Evolutionary conservation across 345 rosid species (phyloP).

Genomic region (Eutrema heterophyllum): DNA sequence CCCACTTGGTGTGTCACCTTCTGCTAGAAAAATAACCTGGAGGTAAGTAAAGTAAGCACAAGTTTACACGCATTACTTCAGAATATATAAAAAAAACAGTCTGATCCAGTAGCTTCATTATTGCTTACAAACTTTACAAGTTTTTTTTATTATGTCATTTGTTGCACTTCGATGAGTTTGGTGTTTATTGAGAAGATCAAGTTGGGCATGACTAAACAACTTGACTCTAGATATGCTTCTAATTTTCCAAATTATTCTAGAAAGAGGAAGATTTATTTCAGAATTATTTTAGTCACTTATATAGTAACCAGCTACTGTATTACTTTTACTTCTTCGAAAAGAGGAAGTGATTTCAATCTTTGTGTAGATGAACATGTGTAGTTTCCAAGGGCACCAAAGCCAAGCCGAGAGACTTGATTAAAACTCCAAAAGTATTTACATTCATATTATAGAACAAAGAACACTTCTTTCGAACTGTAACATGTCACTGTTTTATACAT

Average conservation of each 20-base stretch:
- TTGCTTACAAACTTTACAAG: neutral
- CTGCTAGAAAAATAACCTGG: constrained; percentile 18
- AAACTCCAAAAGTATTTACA: too few species aligned
- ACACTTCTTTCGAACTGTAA: too few species aligned
- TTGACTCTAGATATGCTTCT: neutral
- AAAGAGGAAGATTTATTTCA: too few species aligned
- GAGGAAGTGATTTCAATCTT: too few species aligned
- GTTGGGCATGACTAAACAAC: neutral
- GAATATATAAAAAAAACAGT: neutral
- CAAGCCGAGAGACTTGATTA: too few species aligned
- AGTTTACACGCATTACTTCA: neutral
- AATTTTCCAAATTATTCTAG: neutral
- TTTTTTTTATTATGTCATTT: neutral
- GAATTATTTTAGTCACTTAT: too few species aligned
- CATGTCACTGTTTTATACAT: too few species aligned
- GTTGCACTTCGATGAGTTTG: neutral
- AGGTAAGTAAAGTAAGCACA: constrained; percentile 17
- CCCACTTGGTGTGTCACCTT: constrained; percentile 47
- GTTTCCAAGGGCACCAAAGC: too few species aligned
- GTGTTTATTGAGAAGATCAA: neutral
- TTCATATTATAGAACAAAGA: too few species aligned
- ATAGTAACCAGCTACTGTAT: too few species aligned
- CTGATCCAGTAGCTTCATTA: neutral
- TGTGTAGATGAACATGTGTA: too few species aligned
- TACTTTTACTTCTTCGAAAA: too few species aligned